Evolutionary conservation across 2,329 filamentous ascomycete species (phyloP).

Genomic region (Sporothrix brasiliensis): DNA sequence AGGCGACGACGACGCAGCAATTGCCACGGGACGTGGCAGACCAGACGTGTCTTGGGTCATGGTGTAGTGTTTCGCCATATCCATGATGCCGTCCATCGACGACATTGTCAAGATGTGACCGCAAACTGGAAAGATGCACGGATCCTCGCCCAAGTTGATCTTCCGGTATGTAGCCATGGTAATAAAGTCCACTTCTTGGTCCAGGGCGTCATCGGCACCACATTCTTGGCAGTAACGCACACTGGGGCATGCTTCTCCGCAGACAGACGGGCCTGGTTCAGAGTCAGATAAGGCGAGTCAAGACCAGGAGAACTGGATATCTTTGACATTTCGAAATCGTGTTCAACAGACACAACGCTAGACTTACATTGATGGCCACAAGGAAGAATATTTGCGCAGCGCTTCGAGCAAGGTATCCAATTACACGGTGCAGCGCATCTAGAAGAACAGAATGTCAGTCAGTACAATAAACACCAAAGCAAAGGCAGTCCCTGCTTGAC

Average conservation of each 20-base stretch:
- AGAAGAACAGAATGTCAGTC: not conserved
- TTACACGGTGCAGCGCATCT: conserved; percentile 68
- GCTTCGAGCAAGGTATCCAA: conserved; percentile 64
- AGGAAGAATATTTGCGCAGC: conserved; percentile 56
- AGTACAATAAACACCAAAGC: not conserved
- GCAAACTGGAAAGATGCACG: conserved; percentile 64
- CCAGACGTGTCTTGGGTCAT: conserved; percentile 40
- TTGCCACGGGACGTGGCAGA: conserved; percentile 43
- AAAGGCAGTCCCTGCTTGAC: not conserved
- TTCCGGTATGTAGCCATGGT: conserved; percentile 58
- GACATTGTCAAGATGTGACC: conserved; percentile 64
- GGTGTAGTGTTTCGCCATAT: conserved; percentile 55
- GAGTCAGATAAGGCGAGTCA: not conserved
- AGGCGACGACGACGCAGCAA: not conserved
- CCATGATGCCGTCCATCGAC: conserved; percentile 64
- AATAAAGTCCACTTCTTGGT: conserved; percentile 57
- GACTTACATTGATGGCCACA: conserved; percentile 62
- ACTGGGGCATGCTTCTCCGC: conserved; percentile 64
- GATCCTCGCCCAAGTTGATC: conserved; percentile 60
- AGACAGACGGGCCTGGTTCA: conserved; percentile 55
- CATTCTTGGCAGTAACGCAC: conserved; percentile 61
- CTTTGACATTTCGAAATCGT: not conserved
- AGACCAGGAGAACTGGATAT: too few species aligned
- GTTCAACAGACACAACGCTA: not conserved
- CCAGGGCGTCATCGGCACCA: conserved; percentile 45